Base-by-base conservation (phyloP, 2,329 filamentous ascomycete genomes). In the Plenodomus lindquistii region DNA sequence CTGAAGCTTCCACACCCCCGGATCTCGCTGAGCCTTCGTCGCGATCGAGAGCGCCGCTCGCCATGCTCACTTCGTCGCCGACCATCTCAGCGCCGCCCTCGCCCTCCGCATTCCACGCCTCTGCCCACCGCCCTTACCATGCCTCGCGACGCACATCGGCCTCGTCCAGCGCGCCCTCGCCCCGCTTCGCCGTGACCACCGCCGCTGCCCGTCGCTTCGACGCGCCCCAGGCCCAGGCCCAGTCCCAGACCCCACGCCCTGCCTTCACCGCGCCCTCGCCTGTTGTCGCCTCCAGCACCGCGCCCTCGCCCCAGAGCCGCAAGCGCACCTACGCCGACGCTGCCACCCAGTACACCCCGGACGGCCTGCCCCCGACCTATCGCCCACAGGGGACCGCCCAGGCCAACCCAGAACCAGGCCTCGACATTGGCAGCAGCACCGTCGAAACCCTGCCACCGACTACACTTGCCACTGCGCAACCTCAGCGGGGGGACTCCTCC, bases 291-390 rank as follows among this genome's bases (percentile, higher is more conserved):
- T 2, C 54, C 15, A 59, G 60, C 15, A 59, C 62, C 41, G 41
- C 59, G 18, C 49, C 50, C 15, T 70, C 66, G 34, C 67, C 66
- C 2, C 64, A 64, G 48, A 41, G 50, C 37, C 57, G 49, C 53
- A 67, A 63, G 56, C 66, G 66, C 38, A 60, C 66, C 51, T 78
- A 76, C 68, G 73, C 74, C 48, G 78, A 82, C 73, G 74, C 73
- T 27, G 75, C 72, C 49, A 83, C 80, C 29, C 81, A 83, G 65
- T 83, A 82, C 65, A 80, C 79, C 37, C 79, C 79, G 37, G 73
- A 77, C 47, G 74, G 72, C 49, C 73, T 66, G 44, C 73, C 79
- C 55, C 73, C 77, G 50, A 77, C 78, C 44, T 72, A 70, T 44
- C 64, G 57, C 17, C 63, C 63, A 2, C 55, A 52, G 41, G 21